Evolutionary conservation across 768 basidiomycete species (phyloP).

Genomic region (Phallus indusiatus): DNA sequence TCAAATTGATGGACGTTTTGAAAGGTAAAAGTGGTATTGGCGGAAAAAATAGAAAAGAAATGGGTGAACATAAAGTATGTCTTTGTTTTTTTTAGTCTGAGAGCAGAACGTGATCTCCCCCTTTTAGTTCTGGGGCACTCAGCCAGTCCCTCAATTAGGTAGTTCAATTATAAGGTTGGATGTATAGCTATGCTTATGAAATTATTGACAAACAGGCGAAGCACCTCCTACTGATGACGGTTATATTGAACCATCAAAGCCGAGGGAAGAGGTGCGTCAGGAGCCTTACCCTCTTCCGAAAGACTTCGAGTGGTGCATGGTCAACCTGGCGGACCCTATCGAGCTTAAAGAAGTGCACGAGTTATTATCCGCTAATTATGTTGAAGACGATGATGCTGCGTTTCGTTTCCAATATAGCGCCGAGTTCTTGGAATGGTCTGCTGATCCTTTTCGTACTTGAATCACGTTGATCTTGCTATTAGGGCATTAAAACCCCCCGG

Average conservation of each 20-base stretch:
- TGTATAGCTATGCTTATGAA: conserved; percentile 4
- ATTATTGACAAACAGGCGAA: conserved; percentile 37
- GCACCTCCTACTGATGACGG: conserved; percentile 66
- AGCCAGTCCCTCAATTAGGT: conserved; percentile 92
- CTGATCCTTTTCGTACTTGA: neutral
- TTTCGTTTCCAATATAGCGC: conserved; percentile 95
- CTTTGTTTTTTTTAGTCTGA: conserved; percentile 2
- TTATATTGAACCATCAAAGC: conserved; percentile 76
- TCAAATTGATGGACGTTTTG: conserved; percentile 78
- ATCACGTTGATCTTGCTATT: neutral
- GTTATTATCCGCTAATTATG: conserved; percentile 86
- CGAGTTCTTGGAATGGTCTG: conserved; percentile 86
- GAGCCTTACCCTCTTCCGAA: conserved; percentile 83
- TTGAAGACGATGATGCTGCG: conserved; percentile 92
- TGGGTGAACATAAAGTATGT: conserved; percentile 82
- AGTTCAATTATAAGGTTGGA: conserved; percentile 8
- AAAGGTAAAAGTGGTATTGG: conserved; percentile 74
- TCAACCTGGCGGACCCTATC: conserved; percentile 68
- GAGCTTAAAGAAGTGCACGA: conserved; percentile 90
- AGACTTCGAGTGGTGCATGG: conserved; percentile 83
- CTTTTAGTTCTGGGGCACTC: conserved; percentile 88
- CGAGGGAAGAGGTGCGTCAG: conserved; percentile 71
- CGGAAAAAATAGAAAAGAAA: conserved; percentile 68
- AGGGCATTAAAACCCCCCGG: conserved; percentile 96
- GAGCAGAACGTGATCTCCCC: neutral